These are phyloP conservation scores for Extremus antarcticus DNA, from an alignment of 495 filamentous ascomycete species.

Conservation along the genomic window DNA sequence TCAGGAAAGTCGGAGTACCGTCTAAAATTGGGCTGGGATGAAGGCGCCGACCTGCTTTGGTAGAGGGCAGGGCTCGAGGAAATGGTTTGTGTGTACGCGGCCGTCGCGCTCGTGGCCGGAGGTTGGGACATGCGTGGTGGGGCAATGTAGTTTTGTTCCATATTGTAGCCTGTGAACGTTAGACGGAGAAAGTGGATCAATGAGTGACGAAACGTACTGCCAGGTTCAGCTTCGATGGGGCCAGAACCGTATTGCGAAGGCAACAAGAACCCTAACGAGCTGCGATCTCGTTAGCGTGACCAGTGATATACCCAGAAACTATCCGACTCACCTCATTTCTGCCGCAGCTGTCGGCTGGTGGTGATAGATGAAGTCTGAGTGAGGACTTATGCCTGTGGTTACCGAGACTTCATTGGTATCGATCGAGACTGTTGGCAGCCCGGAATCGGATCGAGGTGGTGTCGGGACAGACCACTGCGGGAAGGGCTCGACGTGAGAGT, in stretches of 20 bases:
- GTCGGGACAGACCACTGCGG: slow-evolving; percentile 16
- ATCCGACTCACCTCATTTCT: slow-evolving; percentile 17
- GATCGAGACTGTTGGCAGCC: slow-evolving; percentile 9
- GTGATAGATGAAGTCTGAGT: slow-evolving; percentile 5
- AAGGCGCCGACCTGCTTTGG: slow-evolving; percentile 2
- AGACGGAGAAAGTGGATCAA: neutral
- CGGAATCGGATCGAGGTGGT: slow-evolving; percentile 17
- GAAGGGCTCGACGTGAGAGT: slow-evolving; percentile 10
- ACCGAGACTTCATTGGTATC: slow-evolving; percentile 8
- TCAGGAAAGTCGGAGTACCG: slow-evolving; percentile 8
- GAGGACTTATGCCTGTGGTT: slow-evolving; percentile 2
- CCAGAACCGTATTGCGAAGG: slow-evolving; percentile 18
- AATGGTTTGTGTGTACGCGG: slow-evolving; percentile 11
- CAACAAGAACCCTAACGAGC: slow-evolving; percentile 17
- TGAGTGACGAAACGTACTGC: slow-evolving; percentile 6
- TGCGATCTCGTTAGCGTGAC: slow-evolving; percentile 5
- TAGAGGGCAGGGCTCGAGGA: slow-evolving; percentile 17
- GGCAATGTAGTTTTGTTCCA: slow-evolving; percentile 18
- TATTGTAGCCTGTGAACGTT: slow-evolving; percentile 10
- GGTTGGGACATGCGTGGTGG: slow-evolving; percentile 15
- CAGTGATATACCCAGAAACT: neutral
- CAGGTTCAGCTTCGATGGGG: slow-evolving; percentile 7
- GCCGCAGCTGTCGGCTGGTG: slow-evolving; percentile 11
- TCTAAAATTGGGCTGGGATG: neutral
- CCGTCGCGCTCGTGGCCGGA: neutral